Conservation (phyloP, 2,329 filamentous ascomycete species). For the Fusarium circinatum region DNA sequence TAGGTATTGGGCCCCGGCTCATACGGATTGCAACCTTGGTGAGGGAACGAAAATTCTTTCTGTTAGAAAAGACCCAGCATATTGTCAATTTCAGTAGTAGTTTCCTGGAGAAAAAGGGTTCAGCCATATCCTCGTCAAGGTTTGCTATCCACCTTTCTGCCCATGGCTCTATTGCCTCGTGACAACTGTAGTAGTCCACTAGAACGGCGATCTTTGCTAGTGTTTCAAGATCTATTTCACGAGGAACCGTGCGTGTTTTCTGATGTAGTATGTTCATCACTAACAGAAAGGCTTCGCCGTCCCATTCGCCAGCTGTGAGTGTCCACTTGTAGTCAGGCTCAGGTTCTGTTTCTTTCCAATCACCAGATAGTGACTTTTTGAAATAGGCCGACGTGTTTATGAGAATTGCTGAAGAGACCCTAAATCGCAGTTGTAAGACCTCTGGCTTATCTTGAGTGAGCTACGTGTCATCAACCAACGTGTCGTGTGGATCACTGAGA, state of each 20-base stretch:
- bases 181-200: not conserved
- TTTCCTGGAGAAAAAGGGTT: not conserved
- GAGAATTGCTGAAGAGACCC: not conserved
- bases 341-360: not conserved
- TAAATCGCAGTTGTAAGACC: not conserved
- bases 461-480: too few relatives aligned
- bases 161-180: not conserved
- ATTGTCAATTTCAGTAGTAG: not conserved
- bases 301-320: not conserved
- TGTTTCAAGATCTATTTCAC: fast-evolving
- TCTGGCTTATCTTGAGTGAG: not conserved
- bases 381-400: not conserved
- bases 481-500: not conserved
- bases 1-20: not conserved
- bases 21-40: fast-evolving
- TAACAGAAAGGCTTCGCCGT: not conserved
- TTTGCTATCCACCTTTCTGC: not conserved
- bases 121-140: fast-evolving
- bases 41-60: fast-evolving
- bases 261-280: not conserved
- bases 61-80: not conserved
- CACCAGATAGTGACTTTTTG: not conserved
- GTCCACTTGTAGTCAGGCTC: not conserved
- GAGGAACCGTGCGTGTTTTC: not conserved
- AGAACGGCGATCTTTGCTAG: not conserved